phyloP scores from a whole-genome alignment of 495 filamentous ascomycete genomes.

The Tuber brumale region DNA sequence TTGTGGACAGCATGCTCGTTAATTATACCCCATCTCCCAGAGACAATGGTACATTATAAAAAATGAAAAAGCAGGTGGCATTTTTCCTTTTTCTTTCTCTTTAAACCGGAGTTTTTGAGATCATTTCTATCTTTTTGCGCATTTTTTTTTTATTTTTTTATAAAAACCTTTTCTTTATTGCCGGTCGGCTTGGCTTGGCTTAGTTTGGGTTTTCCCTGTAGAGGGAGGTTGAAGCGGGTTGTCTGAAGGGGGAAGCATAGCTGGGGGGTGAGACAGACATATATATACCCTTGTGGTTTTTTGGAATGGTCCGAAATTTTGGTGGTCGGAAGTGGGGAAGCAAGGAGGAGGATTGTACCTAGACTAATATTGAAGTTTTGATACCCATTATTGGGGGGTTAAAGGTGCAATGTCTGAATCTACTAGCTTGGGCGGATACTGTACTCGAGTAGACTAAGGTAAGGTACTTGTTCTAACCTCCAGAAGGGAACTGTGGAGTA shows the following conservation, averaged over 20 bases:
- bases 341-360: not conserved
- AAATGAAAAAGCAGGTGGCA: not conserved
- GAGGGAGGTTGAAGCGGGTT: not conserved
- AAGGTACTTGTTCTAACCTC: not conserved
- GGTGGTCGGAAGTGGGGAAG: not conserved
- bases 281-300: not conserved
- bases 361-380: conserved; percentile 4
- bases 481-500: not conserved
- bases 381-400: not conserved
- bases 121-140: not conserved
- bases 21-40: not conserved
- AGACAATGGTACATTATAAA: not conserved
- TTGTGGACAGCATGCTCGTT: conserved; percentile 14
- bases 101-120: conserved; percentile 4
- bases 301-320: not conserved
- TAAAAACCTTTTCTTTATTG: not conserved
- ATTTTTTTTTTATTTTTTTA: not conserved
- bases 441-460: not conserved
- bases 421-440: not conserved
- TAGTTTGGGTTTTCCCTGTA: not conserved
- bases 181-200: not conserved
- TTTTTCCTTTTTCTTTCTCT: conserved; percentile 10
- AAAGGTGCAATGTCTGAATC: not conserved
- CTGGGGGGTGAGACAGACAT: not conserved
- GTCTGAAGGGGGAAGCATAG: not conserved